Evolutionary conservation across 306 rosid genomes (phyloP).

Genomic region (Quercus agrifolia): DNA sequence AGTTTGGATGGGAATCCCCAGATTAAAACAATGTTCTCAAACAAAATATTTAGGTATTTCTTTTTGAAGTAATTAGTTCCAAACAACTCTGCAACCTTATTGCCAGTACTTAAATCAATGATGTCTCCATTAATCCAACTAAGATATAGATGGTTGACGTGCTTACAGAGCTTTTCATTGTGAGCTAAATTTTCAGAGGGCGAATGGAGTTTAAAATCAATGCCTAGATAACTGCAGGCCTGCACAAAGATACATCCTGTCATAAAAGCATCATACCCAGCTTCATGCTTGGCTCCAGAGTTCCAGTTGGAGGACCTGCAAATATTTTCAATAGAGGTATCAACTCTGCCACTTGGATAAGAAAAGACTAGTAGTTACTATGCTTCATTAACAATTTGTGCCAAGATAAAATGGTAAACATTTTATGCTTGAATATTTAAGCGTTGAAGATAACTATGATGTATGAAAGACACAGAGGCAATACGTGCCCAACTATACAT

Average conservation of each 20-base stretch:
- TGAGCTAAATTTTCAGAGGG: conserved; percentile 51
- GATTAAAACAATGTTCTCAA: conserved; percentile 65
- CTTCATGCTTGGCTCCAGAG: conserved; percentile 94
- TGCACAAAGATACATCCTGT: conserved; percentile 92
- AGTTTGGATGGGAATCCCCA: conserved; percentile 77
- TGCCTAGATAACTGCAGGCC: conserved; percentile 70
- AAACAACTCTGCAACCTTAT: conserved; percentile 36
- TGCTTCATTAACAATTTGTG: background rate
- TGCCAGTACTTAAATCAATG: conserved; percentile 67
- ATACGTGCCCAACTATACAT: background rate
- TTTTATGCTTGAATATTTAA: conserved; percentile 1
- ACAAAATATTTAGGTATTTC: conserved; percentile 40
- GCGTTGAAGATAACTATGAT: background rate
- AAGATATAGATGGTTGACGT: conserved; percentile 71
- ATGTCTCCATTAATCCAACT: conserved; percentile 79
- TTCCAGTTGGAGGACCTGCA: conserved; percentile 89
- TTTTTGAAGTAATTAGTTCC: conserved; percentile 32
- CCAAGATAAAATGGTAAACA: background rate
- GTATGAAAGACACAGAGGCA: background rate
- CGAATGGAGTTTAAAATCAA: conserved; percentile 45
- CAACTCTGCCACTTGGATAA: conserved; percentile 4
- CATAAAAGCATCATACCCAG: conserved; percentile 99
- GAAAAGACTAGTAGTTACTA: background rate
- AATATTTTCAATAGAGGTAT: conserved; percentile 18
- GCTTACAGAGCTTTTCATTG: conserved; percentile 55